Conservation (phyloP, 2,329 filamentous ascomycete genomes). For the Aspergillus chevalieri region DNA sequence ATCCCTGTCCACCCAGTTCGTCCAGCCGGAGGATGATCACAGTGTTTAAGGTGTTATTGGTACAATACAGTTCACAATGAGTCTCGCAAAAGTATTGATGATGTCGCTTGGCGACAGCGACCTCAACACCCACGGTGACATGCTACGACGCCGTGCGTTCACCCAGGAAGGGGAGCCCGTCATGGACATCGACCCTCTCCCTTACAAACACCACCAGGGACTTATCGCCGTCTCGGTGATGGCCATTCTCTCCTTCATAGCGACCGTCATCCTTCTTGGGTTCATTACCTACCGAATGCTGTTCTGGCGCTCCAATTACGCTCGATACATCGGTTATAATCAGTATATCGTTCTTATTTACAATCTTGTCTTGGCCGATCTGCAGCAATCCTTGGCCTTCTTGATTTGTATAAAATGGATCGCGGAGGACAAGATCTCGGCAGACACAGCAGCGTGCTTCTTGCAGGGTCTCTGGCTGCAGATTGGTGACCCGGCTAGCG, state of each 20-base stretch:
- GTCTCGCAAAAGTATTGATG: not conserved
- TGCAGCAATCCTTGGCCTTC: slow-evolving; percentile 49
- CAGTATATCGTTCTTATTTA: slow-evolving; percentile 52
- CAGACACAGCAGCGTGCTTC: slow-evolving; percentile 42
- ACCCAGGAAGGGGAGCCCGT: slow-evolving; percentile 6
- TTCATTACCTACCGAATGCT: slow-evolving; percentile 50
- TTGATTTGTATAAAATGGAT: slow-evolving; percentile 46
- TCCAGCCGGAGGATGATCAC: not conserved
- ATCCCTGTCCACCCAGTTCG: not conserved
- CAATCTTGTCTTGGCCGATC: slow-evolving; percentile 48
- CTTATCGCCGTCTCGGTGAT: slow-evolving; percentile 44
- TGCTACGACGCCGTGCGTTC: not conserved
- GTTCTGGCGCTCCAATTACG: slow-evolving; percentile 45
- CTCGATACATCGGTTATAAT: slow-evolving; percentile 48
- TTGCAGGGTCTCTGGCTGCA: slow-evolving; percentile 49
- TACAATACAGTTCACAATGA: not conserved
- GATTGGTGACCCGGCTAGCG: slow-evolving; percentile 47
- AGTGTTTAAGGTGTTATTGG: not conserved
- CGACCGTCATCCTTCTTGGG: slow-evolving; percentile 37
- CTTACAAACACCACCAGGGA: slow-evolving; percentile 30
- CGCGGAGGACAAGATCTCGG: slow-evolving; percentile 37
- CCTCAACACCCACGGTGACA: not conserved
- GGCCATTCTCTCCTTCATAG: slow-evolving; percentile 43
- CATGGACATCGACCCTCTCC: slow-evolving; percentile 30
- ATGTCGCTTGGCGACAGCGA: not conserved